A percentile compares a stretch with the other conserved stretches of the same genome.
phyloP scores from a whole-genome alignment of 2,329 filamentous ascomycete species.

The Fusarium neocosmosporiellum region DNA sequence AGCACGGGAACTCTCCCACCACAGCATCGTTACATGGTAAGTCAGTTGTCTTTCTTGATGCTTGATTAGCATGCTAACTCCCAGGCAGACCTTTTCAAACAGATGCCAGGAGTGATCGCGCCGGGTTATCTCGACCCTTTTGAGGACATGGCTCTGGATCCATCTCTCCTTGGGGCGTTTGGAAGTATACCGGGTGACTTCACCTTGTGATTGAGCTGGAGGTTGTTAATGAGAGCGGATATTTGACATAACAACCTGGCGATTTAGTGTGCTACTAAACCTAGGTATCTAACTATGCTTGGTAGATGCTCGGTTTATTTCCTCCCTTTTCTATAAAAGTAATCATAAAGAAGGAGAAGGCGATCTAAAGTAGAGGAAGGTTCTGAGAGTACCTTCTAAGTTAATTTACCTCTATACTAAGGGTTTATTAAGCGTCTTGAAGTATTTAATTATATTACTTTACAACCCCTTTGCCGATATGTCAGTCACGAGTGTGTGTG shows the following conservation, averaged over 20 bases:
- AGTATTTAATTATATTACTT: background rate
- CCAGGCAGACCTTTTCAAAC: background rate
- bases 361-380: background rate
- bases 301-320: background rate
- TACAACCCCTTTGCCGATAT: background rate
- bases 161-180: constrained; percentile 13
- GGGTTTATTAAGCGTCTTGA: background rate
- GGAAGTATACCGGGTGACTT: constrained; percentile 14
- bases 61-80: background rate
- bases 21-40: background rate
- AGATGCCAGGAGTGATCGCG: background rate
- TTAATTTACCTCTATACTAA: background rate
- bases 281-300: background rate
- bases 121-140: constrained; percentile 2
- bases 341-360: background rate
- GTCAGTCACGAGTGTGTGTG: background rate
- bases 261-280: background rate
- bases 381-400: background rate
- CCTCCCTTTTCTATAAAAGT: background rate
- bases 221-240: background rate
- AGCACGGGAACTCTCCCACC: background rate
- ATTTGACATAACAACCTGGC: background rate
- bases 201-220: background rate
- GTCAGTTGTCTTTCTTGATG: background rate
- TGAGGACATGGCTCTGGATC: constrained; percentile 25